Conservation (phyloP, 1,284 basidiomycete species). For the Singerocomus rubriflavus region DNA sequence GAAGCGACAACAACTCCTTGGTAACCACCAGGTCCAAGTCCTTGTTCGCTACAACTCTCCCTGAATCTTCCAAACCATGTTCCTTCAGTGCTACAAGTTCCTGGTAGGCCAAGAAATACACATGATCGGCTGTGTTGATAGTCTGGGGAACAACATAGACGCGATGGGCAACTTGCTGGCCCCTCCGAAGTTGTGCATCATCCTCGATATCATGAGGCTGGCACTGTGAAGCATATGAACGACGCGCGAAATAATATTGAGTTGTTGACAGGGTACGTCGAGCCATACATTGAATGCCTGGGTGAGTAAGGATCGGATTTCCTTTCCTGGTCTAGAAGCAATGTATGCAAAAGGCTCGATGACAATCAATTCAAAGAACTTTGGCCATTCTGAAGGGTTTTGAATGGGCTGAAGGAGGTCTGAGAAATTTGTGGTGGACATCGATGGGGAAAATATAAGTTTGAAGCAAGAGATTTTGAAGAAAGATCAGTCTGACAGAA, state of each 20-base stretch:
- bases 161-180: constrained; percentile 89
- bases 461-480: too few relatives aligned
- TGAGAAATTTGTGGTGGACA: constrained; percentile 21
- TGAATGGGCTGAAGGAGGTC: constrained; percentile 24
- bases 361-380: constrained; percentile 42
- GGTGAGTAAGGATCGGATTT: constrained; percentile 86
- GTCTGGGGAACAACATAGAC: constrained; percentile 97
- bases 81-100: constrained; percentile 65
- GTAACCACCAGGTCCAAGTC: constrained; percentile 72
- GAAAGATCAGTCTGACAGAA: too few relatives aligned
- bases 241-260: constrained; percentile 73
- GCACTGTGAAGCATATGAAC: constrained; percentile 95
- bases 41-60: constrained; percentile 35
- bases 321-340: constrained; percentile 86
- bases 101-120: constrained; percentile 88
- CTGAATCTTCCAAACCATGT: constrained; percentile 17
- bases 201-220: constrained; percentile 97
- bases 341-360: constrained; percentile 92
- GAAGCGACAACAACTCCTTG: constrained; percentile 88
- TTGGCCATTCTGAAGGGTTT: constrained; percentile 24
- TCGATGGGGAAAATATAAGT: not conserved
- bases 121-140: constrained; percentile 97
- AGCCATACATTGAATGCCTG: constrained; percentile 96
- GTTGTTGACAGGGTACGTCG: constrained; percentile 69
- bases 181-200: constrained; percentile 85